Evolutionary conservation across 2,329 filamentous ascomycete genomes (phyloP), one percentile per base, ranked within the genome.

Genomic region (Trichoderma semiorbis): DNA sequence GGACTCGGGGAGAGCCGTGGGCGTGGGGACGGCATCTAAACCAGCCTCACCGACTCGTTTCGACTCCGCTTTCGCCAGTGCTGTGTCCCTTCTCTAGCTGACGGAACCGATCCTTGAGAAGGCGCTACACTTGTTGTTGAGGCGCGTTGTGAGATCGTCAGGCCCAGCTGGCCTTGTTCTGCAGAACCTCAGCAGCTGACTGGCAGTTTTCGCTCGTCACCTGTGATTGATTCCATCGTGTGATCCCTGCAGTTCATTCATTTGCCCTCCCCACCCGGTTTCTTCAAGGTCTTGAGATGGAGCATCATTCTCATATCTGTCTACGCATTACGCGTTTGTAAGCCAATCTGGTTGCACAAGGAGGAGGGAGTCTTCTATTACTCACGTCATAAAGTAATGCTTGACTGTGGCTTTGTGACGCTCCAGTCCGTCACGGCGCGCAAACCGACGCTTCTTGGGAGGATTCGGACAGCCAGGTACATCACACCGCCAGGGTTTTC

Each of bases 361-460:
- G 16, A 60, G 12, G 18, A 36, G 28, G 24, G 30, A 32, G n/a
- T 36, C 26, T 47, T 63, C n/a, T 55, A 3, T 21, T 36, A 47
- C 53, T 79, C 75, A 80, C 64, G 76, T 76, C 69, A 76, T 74
- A 61, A 77, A 72, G 69, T 77, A 79, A 75, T 83, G 81, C 75
- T 82, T 83, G 67, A 83, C 81, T 18, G 81, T 82, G 39, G 78
- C 74, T 71, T 81, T 82, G 74, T 84, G 82, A 64, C 82, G 79
- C 68, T 83, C 80, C n/a, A 84, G 74, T 21, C 82, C 82, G 72
- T 84, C 82, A 71, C 81, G 79, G 65, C 82, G 81, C 12, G 82
- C 82, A 71, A 84, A 84, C 21, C 78, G 79, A 68, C 82, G 81
- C 72, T 83, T 83, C 70, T 83, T 82, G 12, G 79, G 79, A 10